Percentiles rank a stretch among this genome's conserved stretches.
These are phyloP conservation scores for Penicillium sp. DNA, from an alignment of 2,329 filamentous ascomycete genomes.

Conservation along the genomic window DNA sequence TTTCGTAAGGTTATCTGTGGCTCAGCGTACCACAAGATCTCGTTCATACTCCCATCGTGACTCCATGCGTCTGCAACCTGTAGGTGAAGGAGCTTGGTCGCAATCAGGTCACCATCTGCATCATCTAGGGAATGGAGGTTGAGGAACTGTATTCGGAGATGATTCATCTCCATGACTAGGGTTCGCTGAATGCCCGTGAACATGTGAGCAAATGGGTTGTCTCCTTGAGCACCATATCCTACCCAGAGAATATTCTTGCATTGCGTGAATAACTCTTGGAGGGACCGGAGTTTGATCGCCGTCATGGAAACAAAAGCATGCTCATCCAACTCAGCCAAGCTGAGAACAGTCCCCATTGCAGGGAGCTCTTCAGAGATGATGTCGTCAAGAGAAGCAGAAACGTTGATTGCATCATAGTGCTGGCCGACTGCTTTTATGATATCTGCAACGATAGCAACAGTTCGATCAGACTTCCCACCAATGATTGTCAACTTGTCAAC, in stretches of 20 bases:
- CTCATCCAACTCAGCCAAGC: slow-evolving; percentile 26
- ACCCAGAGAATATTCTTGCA: slow-evolving; percentile 26
- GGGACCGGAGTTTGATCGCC: slow-evolving; percentile 16
- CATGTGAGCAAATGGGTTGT: slow-evolving; percentile 21
- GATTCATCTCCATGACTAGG: slow-evolving; percentile 19
- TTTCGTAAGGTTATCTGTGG: slow-evolving; percentile 25
- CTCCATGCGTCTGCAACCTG: slow-evolving; percentile 17
- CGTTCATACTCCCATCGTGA: slow-evolving; percentile 5
- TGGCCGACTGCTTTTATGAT: slow-evolving; percentile 5
- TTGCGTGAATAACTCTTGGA: slow-evolving; percentile 22
- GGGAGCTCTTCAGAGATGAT: slow-evolving; percentile 10
- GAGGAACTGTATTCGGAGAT: slow-evolving; percentile 19
- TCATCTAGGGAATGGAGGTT: slow-evolving; percentile 13
- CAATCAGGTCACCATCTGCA: slow-evolving; percentile 1
- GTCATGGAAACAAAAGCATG: slow-evolving; percentile 24
- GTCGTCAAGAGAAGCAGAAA: slow-evolving; percentile 9
- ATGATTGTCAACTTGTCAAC: slow-evolving; percentile 17
- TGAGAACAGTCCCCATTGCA: slow-evolving; percentile 19
- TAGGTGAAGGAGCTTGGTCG: slow-evolving; percentile 16
- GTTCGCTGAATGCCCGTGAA: slow-evolving; percentile 23
- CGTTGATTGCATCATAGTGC: slow-evolving; percentile 9
- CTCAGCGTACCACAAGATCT: slow-evolving; percentile 29
- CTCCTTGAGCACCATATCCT: slow-evolving; percentile 19
- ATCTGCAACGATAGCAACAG: slow-evolving; percentile 4
- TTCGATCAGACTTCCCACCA: slow-evolving; percentile 11